Evolutionary conservation across 495 filamentous ascomycete species (phyloP).

Genomic region (Penicillium arizonense): DNA sequence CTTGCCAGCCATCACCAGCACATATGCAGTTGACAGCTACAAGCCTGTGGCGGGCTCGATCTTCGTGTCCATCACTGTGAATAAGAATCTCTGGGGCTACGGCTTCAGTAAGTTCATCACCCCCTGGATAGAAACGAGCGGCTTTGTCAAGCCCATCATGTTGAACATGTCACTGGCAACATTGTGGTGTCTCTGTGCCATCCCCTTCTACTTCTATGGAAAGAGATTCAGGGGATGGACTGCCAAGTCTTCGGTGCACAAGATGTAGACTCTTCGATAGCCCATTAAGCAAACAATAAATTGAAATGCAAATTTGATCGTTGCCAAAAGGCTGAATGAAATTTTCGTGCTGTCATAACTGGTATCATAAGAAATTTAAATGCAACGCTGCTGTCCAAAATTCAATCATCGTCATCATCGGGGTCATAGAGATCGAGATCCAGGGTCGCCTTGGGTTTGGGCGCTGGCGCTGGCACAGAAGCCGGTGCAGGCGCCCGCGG

Average conservation of each 20-base stretch:
- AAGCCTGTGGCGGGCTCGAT: slow-evolving; percentile 59
- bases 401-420: slow-evolving; percentile 44
- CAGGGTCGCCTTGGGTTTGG: slow-evolving; percentile 39
- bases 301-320: neutral
- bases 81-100: slow-evolving; percentile 61
- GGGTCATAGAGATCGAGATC: slow-evolving; percentile 49
- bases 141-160: slow-evolving; percentile 49
- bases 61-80: slow-evolving; percentile 59
- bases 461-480: slow-evolving; percentile 29
- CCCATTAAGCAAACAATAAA: no score
- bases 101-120: slow-evolving; percentile 51
- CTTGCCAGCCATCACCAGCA: slow-evolving; percentile 48
- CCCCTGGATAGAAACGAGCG: slow-evolving; percentile 31
- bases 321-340: neutral
- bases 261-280: slow-evolving; percentile 33
- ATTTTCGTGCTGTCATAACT: slow-evolving; percentile 7
- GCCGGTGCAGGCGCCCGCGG: slow-evolving; percentile 17
- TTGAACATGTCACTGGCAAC: slow-evolving; percentile 52
- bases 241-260: slow-evolving; percentile 52
- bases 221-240: slow-evolving; percentile 57
- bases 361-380: slow-evolving; percentile 19
- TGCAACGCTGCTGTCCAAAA: slow-evolving; percentile 5
- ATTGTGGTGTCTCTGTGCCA: slow-evolving; percentile 52
- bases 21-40: slow-evolving; percentile 61
- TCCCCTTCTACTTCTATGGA: slow-evolving; percentile 55